Base-by-base conservation (phyloP, 495 filamentous ascomycete species). In the Elasticomyces elasticus region DNA sequence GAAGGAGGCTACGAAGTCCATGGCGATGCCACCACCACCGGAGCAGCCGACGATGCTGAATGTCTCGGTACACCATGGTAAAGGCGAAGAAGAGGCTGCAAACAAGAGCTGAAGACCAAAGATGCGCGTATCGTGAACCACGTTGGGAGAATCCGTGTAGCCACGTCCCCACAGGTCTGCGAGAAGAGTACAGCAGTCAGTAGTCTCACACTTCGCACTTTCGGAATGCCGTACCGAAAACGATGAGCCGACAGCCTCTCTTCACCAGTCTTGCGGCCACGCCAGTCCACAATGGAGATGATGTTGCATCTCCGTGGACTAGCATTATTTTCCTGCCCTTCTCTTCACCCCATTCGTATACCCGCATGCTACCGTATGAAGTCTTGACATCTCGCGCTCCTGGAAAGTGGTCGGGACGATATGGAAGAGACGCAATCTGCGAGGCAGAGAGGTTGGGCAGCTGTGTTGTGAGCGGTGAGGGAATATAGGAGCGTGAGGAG, bases 1-100 rank as follows among this genome's bases (percentile, higher is more conserved):
- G 30, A 61, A 61, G 0, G 52, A 13, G 2, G 58, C 38, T 15
- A 50, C 50, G 37, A 58, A 63, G 6, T 37, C 33, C 49, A 58
- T 58, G 12, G 61, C 45, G 15, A 63, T 51, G 4, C 48, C 58
- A 19, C 59, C 44, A 28, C 53, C 61, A 4, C 61, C 48, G 0
- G 61, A 61, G 12, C 42, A 63, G 17, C 5, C 61, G 19, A 63
- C 46, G 35, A 40, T 40, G 12, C 35, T 40, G 35, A 40, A 40
- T 17, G 13, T 17, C 12, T 40, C 35, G 15, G 35, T 40, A 17
- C 35, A 40, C 35, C 35, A 40, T 5, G 35, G 35, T 15, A 40
- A 40, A 5, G 35, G 35, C 35, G 35, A 40, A 17, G 35, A 40
- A 3, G 35, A 40, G 35, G 35, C 35, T n/a, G 35, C 35, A 13